A percentile compares a stretch with the other conserved stretches of the same genome.
These are phyloP conservation scores for Rhizomucor miehei DNA, from an alignment of 371 early-diverging fungal genomes.

Conservation along the genomic window DNA sequence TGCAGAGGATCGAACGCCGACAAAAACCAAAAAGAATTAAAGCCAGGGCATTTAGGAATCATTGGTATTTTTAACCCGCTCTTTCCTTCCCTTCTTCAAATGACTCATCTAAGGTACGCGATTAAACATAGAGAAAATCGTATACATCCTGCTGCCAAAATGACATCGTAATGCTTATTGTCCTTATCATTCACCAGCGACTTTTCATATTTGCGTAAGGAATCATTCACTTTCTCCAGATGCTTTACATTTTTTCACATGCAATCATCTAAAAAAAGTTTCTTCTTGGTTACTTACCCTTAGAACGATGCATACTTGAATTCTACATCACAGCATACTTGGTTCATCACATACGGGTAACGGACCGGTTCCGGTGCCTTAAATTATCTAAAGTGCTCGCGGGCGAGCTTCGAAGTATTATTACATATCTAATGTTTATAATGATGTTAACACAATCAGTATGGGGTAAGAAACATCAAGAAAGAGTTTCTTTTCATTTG, in stretches of 20 bases:
- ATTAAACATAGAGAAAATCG: background rate
- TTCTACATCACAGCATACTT: slow-evolving; percentile 30
- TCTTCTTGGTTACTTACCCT: background rate
- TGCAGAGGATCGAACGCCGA: no score
- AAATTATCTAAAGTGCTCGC: slow-evolving; percentile 27
- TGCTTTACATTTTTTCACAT: background rate
- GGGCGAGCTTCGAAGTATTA: slow-evolving; percentile 44
- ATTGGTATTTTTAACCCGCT: no score
- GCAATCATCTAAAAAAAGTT: background rate
- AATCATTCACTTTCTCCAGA: background rate
- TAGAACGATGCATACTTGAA: slow-evolving; percentile 35
- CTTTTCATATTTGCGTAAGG: slow-evolving; percentile 39
- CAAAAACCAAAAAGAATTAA: no score
- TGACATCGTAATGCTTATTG: no score
- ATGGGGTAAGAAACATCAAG: slow-evolving; percentile 30
- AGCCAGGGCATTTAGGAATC: no score
- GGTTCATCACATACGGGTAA: slow-evolving; percentile 25
- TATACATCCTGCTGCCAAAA: background rate
- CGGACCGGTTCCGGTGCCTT: slow-evolving; percentile 37
- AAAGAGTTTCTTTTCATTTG: background rate
- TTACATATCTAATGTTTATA: slow-evolving; percentile 36
- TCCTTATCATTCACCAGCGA: slow-evolving; percentile 18
- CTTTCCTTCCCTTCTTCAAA: background rate
- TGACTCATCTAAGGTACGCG: background rate
- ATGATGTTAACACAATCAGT: slow-evolving; percentile 38